These are phyloP conservation scores for Malus fusca DNA, from an alignment of 306 rosid species.

Conservation along the genomic window DNA sequence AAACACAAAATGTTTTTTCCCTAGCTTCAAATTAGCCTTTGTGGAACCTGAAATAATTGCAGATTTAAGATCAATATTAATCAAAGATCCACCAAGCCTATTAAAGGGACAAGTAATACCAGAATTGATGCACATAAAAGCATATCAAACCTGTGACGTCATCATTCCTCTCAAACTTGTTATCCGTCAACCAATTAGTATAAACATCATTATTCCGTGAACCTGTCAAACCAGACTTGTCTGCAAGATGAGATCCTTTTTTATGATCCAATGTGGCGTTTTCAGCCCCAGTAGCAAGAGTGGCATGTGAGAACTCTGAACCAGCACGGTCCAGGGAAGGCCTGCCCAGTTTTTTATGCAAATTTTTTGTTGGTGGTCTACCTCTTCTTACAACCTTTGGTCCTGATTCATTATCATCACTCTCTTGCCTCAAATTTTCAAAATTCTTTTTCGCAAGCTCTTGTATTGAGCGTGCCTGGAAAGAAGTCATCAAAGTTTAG, in stretches of 20 bases:
- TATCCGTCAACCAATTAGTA: conserved; percentile 32
- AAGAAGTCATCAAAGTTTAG: conserved; percentile 5
- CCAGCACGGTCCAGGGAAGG: conserved; percentile 39
- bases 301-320: conserved; percentile 45
- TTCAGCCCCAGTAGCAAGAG: conserved; percentile 47
- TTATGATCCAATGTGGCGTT: conserved; percentile 33
- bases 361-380: conserved; percentile 60
- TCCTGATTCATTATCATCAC: conserved; percentile 54
- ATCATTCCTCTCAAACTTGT: conserved; percentile 38
- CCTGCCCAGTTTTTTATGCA: conserved; percentile 38
- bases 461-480: conserved; percentile 60
- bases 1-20: conserved; percentile 35
- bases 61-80: background rate
- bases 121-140: background rate
- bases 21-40: conserved; percentile 34
- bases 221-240: conserved; percentile 38
- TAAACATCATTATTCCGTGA: conserved; percentile 35
- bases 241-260: conserved; percentile 32
- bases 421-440: conserved; percentile 58
- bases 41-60: conserved; percentile 28
- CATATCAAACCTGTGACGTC: conserved; percentile 42
- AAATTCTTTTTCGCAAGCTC: conserved; percentile 60
- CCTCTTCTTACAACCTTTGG: conserved; percentile 56
- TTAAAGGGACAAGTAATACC: background rate
- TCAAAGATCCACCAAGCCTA: background rate